Base-by-base conservation (phyloP, 257 asterid species). In the Hygrophila difformis region DNA sequence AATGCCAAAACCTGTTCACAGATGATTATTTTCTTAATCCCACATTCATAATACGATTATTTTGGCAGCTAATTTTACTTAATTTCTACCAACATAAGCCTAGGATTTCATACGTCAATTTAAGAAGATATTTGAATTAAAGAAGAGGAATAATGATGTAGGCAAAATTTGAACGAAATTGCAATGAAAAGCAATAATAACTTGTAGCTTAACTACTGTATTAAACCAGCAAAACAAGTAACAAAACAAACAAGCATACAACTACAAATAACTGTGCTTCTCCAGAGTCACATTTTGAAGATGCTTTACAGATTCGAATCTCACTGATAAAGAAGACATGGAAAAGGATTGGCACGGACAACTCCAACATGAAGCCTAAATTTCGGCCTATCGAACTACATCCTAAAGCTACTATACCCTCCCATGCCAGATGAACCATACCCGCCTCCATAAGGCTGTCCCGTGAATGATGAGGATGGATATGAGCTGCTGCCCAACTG, bases 391-490 rank as follows among this genome's bases (percentile, higher is more conserved):
- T 39, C 29, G 22, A 43, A 47, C 72, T 59, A 77, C 26, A 62
- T 60, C 73, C 94, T 72, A 67, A 55, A 84, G 64, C 73, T 62
- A 57, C 61, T 57, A 45, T 81, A 78, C 12, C 93, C 92, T 40
- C 93, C 93, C 23, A 56, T 52, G 24, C 84, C 82, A 44, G 83
- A 76, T 18, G 87, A 76, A 31, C 94, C 82, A 38, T 77, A 74
- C 38, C 70, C 72, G 29, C 75, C 74, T 50, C 73, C 80, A 36
- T 77, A 77, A 12, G 66, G 64, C 37, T 74, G 83, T 20, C 75
- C 79, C 7, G 72, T 12, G 17, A 55, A 63, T n/a, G 76, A 59
- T 1, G 82, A 73, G 0, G 93, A 60, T 18, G 72, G 45, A 60
- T 76, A 85, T 3, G 85, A 72, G 64, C 71, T 54, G 49, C 78